Evolutionary conservation across 148 eudicot genomes (phyloP), one percentile per base, ranked within the genome.

Genomic region (Fallopia convolvulus): DNA sequence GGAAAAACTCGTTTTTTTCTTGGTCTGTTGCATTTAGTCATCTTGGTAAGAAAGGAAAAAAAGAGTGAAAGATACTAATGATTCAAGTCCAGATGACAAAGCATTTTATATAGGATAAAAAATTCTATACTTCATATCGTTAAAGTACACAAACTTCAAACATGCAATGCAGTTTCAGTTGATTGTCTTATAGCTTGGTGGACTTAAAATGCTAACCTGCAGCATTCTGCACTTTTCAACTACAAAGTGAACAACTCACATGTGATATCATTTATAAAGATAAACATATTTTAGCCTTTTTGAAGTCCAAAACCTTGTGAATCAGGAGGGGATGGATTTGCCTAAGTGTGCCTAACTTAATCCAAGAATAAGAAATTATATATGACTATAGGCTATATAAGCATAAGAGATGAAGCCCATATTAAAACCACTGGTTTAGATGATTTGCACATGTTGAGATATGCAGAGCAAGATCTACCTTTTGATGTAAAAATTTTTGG

Each of bases 401-500:
- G 23, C 61, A 55, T 18, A 55, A 39, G 21, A 68, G 44, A 68
- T 68, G 46, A 36, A 10, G 9, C 21, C 17, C 44, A 32, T 68
- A 39, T 36, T 33, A 46, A 68, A 15, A 39, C 8, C 70, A 39
- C 21, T 17, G 56, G 60, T 68, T 13, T 2, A 58, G 11, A 30
- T 26, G 32, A 13, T 11, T 63, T 63, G n/a, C 18, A 5, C 4
- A 65, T 20, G 33, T 14, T 73, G 36, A 46, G 75, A 74, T 73
- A 52, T 12, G 14, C 36, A 47, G n/a, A 75, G 44, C 66, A 33
- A 55, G 21, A 46, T 50, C 50, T 87, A 88, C 94, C 93, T 81
- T 85, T 9, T 81, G 30, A 79, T 90, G 84, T 74, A 90, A 71
- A 77, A 89, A 79, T 77, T 82, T 94, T 81, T 87, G 90, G 85